Conservation (phyloP, 176 grass and related monocot species). For the sorghum (Sorghum bicolor) region Sorghum_bicolor_NCBIv3 NC_012873.2:68409001-68409500, state of each 20-base stretch:
- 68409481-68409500: not conserved
- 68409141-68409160: constrained; percentile 98
- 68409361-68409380: constrained; percentile 61
- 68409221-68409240: constrained; percentile 12
- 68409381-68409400: not conserved
- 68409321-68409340: constrained; percentile 94
- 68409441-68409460: not conserved
- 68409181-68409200: constrained; percentile 89
- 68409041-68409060: not conserved
- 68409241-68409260: constrained; percentile 4
- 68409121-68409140: constrained; percentile 55
- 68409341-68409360: constrained; percentile 98
- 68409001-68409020: constrained; percentile 12
- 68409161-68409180: constrained; percentile 95
- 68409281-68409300: constrained; percentile 37
- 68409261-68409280: constrained; percentile 22
- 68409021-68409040: not conserved
- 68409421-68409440: not conserved
- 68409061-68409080: not conserved
- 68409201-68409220: constrained; percentile 81
- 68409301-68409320: constrained; percentile 86
- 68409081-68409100: constrained; percentile 11
- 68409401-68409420: not conserved
- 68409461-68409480: not conserved
- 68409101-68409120: constrained; percentile 15